These are phyloP conservation scores for Pythium guiyangense DNA, from an alignment of 352 stramenopile species.

Conservation along the genomic window DNA sequence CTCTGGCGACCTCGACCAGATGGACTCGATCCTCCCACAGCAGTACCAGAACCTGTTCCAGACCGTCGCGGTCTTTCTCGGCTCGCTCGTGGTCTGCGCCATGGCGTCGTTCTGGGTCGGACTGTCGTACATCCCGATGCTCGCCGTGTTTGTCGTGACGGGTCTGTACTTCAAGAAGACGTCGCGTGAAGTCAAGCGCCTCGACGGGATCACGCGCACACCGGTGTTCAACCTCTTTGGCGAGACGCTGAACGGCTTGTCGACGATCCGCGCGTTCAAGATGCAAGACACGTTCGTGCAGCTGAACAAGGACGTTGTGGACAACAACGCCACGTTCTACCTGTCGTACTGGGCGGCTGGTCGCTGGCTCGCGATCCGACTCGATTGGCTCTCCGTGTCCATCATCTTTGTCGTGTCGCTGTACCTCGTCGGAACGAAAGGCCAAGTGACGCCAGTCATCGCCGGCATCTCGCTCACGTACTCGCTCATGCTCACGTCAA, in stretches of 20 bases:
- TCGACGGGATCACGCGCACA: constrained; percentile 74
- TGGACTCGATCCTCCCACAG: too few relatives aligned
- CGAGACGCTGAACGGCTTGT: constrained; percentile 87
- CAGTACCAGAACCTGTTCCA: constrained; percentile 38
- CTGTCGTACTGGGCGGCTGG: constrained; percentile 34
- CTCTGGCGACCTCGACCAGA: constrained; percentile 6
- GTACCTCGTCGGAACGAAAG: constrained; percentile 84
- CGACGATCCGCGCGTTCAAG: constrained; percentile 81
- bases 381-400: constrained; percentile 71
- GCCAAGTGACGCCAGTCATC: too few relatives aligned
- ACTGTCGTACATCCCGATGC: constrained; percentile 37
- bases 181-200: too few relatives aligned
- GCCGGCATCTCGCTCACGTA: too few relatives aligned
- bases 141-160: too few relatives aligned
- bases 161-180: too few relatives aligned
- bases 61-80: constrained; percentile 78
- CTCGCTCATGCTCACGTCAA: too few relatives aligned
- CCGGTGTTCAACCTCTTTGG: constrained; percentile 90
- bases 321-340: constrained; percentile 38
- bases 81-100: constrained; percentile 52
- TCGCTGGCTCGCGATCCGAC: constrained; percentile 92
- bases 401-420: constrained; percentile 88
- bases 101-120: too few relatives aligned
- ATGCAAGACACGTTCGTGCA: constrained; percentile 24
- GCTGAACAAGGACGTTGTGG: constrained; percentile 30